These are phyloP conservation scores for Wickerhamomyces tratensis DNA, from an alignment of 805 yeast species.

Conservation along the genomic window DNA sequence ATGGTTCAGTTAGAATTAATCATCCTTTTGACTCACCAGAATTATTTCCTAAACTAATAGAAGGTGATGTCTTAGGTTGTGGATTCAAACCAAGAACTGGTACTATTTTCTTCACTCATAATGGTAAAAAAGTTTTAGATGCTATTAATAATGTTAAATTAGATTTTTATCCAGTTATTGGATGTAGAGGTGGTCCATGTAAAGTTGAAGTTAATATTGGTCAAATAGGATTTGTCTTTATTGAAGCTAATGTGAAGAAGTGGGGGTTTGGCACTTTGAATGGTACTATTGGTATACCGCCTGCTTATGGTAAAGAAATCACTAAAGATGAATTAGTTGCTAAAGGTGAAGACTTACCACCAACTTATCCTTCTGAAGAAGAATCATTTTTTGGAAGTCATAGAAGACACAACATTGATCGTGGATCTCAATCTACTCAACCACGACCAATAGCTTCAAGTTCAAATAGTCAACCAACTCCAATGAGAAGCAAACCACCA, in stretches of 20 bases:
- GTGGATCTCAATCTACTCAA: background rate
- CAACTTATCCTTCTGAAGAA: constrained; percentile 56
- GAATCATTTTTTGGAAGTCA: constrained; percentile 49
- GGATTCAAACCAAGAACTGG: constrained; percentile 81
- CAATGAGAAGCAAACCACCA: constrained; percentile 14
- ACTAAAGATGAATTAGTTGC: constrained; percentile 48
- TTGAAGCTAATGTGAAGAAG: constrained; percentile 76
- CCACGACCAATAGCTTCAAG: background rate
- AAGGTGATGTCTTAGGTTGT: constrained; percentile 91
- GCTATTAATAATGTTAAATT: constrained; percentile 61
- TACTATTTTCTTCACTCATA: constrained; percentile 84
- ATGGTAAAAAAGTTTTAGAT: constrained; percentile 81
- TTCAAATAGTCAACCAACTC: background rate
- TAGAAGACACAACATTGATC: too few species aligned
- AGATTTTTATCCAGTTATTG: constrained; percentile 29
- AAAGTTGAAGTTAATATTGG: constrained; percentile 53
- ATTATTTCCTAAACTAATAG: constrained; percentile 36
- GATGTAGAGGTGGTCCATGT: constrained; percentile 28
- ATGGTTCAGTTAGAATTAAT: constrained; percentile 60
- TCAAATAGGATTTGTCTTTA: constrained; percentile 69
- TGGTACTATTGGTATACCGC: constrained; percentile 36
- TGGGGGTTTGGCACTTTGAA: constrained; percentile 56
- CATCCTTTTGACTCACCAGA: constrained; percentile 41
- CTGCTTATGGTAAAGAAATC: constrained; percentile 31
- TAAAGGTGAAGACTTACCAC: constrained; percentile 67